Evolutionary conservation across 2,329 filamentous ascomycete genomes (phyloP).

Genomic region (Nannizziopsis arthrosporioides): DNA sequence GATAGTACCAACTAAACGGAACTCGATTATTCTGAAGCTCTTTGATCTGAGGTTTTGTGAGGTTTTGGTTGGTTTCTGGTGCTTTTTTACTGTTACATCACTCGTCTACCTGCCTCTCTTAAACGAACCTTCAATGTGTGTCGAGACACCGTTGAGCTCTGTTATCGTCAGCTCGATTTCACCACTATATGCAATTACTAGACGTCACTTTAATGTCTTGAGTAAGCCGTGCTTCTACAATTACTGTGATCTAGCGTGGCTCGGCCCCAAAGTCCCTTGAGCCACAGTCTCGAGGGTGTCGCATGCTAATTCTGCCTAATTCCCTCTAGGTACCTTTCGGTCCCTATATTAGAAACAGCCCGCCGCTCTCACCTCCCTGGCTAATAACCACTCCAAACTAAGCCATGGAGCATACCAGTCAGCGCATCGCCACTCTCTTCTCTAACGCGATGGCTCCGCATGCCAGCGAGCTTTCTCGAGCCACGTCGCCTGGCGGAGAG

Average conservation of each 20-base stretch:
- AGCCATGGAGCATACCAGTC: constrained; percentile 26
- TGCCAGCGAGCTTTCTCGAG: constrained; percentile 56
- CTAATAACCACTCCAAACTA: neutral
- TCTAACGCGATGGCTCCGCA: constrained; percentile 17
- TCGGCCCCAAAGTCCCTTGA: neutral
- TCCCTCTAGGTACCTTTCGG: neutral
- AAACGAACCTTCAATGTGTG: constrained; percentile 3
- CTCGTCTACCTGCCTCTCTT: neutral
- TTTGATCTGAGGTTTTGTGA: too few relatives aligned
- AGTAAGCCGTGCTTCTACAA: neutral
- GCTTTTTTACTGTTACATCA: neutral
- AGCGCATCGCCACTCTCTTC: constrained; percentile 12
- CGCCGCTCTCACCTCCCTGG: neutral
- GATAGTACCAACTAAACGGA: too few relatives aligned
- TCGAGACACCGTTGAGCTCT: neutral
- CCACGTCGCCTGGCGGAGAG: constrained; percentile 64
- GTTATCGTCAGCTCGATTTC: neutral
- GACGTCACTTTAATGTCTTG: neutral
- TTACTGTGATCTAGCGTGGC: too few relatives aligned
- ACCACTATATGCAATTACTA: neutral
- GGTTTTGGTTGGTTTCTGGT: neutral
- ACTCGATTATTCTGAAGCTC: too few relatives aligned
- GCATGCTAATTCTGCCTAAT: constrained; percentile 4
- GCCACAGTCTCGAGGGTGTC: neutral
- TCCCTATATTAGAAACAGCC: neutral